phyloP scores from a whole-genome alignment of 805 yeast species.

The Phaffomyces opuntiae region DNA sequence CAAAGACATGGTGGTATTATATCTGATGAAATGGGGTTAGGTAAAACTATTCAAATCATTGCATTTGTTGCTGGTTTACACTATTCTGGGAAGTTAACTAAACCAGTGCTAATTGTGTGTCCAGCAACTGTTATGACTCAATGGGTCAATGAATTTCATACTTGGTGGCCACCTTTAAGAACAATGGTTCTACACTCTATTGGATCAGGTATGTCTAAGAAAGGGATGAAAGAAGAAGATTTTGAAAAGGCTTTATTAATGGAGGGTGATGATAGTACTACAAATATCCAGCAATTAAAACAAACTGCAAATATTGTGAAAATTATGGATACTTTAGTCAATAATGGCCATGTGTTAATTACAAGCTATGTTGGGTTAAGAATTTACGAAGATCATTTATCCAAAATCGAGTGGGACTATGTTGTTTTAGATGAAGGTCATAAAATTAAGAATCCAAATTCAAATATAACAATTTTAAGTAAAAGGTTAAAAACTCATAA shows the following conservation, averaged over 20 bases:
- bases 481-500: constrained; percentile 81
- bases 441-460: constrained; percentile 90
- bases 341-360: constrained; percentile 73
- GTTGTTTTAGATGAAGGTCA: constrained; percentile 95
- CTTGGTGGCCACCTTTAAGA: constrained; percentile 97
- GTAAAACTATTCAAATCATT: constrained; percentile 90
- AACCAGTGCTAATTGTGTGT: constrained; percentile 82
- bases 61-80: constrained; percentile 89
- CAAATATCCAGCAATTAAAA: constrained; percentile 18
- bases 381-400: constrained; percentile 52
- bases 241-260: constrained; percentile 41
- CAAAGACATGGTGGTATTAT: constrained; percentile 92
- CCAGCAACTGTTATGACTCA: constrained; percentile 96
- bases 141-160: constrained; percentile 94
- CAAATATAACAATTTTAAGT: constrained; percentile 78
- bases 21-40: constrained; percentile 98
- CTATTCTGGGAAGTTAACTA: constrained; percentile 64
- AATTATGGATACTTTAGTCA: constrained; percentile 50
- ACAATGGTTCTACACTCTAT: constrained; percentile 84
- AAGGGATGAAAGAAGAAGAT: constrained; percentile 36
- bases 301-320: constrained; percentile 36
- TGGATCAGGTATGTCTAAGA: constrained; percentile 70
- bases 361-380: constrained; percentile 89
- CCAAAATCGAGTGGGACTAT: constrained; percentile 81
- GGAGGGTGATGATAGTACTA: constrained; percentile 34